Percentiles rank a stretch among this genome's conserved stretches.
phyloP scores from a whole-genome alignment of 2,329 filamentous ascomycete genomes.

The Colletotrichum zoysiae region DNA sequence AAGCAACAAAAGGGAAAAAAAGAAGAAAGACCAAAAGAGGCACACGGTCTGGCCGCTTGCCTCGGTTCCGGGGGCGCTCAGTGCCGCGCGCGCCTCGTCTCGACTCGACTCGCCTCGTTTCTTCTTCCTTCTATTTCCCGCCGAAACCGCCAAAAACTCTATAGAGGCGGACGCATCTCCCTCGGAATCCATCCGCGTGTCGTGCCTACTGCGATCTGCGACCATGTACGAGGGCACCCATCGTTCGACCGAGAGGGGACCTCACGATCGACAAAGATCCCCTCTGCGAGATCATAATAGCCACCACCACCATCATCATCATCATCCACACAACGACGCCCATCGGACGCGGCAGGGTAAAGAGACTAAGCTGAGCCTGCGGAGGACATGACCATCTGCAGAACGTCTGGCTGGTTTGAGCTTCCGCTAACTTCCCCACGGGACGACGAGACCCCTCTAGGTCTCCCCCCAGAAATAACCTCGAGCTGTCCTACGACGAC shows the following conservation, averaged over 20 bases:
- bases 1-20: slow-evolving; percentile 9
- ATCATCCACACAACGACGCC: slow-evolving; percentile 52
- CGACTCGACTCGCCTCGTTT: background rate
- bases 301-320: background rate
- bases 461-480: slow-evolving; percentile 55
- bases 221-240: slow-evolving; percentile 40
- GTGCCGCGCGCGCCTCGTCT: slow-evolving; percentile 29
- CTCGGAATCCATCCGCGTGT: slow-evolving; percentile 12
- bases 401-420: slow-evolving; percentile 47
- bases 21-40: background rate
- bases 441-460: slow-evolving; percentile 58
- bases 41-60: slow-evolving; percentile 33
- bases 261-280: slow-evolving; percentile 42
- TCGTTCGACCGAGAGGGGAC: slow-evolving; percentile 38
- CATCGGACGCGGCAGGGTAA: slow-evolving; percentile 65
- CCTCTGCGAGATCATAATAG: slow-evolving; percentile 38
- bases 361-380: slow-evolving; percentile 46
- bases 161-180: background rate
- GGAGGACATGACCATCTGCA: slow-evolving; percentile 42
- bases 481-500: slow-evolving; percentile 52
- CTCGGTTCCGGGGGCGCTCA: background rate
- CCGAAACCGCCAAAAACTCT: slow-evolving; percentile 27
- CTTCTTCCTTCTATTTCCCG: slow-evolving; percentile 4
- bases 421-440: slow-evolving; percentile 60
- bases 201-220: slow-evolving; percentile 19